phyloP scores from a whole-genome alignment of 2,329 filamentous ascomycete genomes.

The Fusarium compactum region DNA sequence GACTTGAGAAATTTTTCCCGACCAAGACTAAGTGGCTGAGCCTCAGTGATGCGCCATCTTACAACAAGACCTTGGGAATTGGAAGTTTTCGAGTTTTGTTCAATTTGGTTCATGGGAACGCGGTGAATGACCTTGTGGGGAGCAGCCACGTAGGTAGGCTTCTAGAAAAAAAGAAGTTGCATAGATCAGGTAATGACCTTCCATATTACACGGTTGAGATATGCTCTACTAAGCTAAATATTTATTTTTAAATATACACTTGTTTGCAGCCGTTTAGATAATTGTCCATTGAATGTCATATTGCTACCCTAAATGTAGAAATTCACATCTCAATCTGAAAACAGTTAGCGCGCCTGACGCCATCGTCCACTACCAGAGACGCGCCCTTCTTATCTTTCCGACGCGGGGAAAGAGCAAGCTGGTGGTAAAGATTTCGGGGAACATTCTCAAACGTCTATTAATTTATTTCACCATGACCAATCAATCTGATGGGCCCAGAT shows the following conservation, averaged over 20 bases:
- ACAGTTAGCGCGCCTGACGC: background rate
- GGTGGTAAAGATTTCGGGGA: background rate
- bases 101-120: too few relatives aligned
- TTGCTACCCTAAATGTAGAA: background rate
- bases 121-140: too few relatives aligned
- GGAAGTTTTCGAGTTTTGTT: too few relatives aligned
- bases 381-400: background rate
- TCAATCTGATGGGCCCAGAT: background rate
- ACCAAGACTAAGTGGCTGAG: too few relatives aligned
- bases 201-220: background rate
- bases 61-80: too few relatives aligned
- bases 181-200: too few relatives aligned
- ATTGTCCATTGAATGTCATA: background rate
- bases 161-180: too few relatives aligned
- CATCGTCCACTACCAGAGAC: background rate
- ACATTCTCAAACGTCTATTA: background rate
- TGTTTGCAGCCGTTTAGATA: background rate
- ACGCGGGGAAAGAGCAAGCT: background rate
- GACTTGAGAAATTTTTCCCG: too few relatives aligned
- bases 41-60: too few relatives aligned
- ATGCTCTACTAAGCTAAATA: background rate
- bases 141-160: too few relatives aligned
- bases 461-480: background rate
- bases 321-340: background rate
- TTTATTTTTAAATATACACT: background rate